Conservation (phyloP, 495 filamentous ascomycete species). For the Immersiella caudata region DNA sequence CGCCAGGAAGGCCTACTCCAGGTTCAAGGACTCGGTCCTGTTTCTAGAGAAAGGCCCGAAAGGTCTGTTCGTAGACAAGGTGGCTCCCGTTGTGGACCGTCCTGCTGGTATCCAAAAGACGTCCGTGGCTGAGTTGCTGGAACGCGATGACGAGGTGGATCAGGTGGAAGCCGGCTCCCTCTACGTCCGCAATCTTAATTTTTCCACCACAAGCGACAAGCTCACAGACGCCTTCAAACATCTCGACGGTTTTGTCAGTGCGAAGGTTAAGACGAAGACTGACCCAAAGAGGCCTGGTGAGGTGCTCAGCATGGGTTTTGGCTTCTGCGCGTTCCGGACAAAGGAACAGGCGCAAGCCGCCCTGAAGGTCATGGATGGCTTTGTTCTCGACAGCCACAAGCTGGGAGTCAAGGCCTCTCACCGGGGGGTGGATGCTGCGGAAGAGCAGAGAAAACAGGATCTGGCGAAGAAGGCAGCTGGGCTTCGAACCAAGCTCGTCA, state of each 20-base stretch:
- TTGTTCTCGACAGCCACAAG: slow-evolving; percentile 81
- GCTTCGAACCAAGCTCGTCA: slow-evolving; percentile 85
- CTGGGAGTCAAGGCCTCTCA: slow-evolving; percentile 82
- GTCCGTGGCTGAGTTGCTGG: slow-evolving; percentile 55
- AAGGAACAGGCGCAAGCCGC: slow-evolving; percentile 78
- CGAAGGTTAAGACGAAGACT: slow-evolving; percentile 81
- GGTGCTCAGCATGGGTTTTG: slow-evolving; percentile 92
- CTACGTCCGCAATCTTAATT: slow-evolving; percentile 91
- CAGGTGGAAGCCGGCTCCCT: slow-evolving; percentile 71
- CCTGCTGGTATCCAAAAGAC: slow-evolving; percentile 45
- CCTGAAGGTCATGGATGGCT: slow-evolving; percentile 80
- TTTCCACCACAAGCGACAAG: slow-evolving; percentile 75
- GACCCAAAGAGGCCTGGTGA: slow-evolving; percentile 83
- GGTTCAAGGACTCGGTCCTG: slow-evolving; percentile 86
- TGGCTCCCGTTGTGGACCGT: slow-evolving; percentile 32
- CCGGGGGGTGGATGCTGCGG: slow-evolving; percentile 80
- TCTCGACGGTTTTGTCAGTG: slow-evolving; percentile 82
- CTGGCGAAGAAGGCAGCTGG: slow-evolving; percentile 72
- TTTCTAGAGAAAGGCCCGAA: slow-evolving; percentile 94
- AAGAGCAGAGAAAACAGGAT: slow-evolving; percentile 80
- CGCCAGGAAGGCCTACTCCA: slow-evolving; percentile 77
- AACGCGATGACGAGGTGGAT: slow-evolving; percentile 58
- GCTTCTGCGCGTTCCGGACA: slow-evolving; percentile 85
- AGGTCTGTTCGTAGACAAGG: slow-evolving; percentile 65
- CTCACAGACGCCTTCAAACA: slow-evolving; percentile 75